phyloP scores from a whole-genome alignment of 2,329 filamentous ascomycete genomes.

The Exophiala viscosa region DNA sequence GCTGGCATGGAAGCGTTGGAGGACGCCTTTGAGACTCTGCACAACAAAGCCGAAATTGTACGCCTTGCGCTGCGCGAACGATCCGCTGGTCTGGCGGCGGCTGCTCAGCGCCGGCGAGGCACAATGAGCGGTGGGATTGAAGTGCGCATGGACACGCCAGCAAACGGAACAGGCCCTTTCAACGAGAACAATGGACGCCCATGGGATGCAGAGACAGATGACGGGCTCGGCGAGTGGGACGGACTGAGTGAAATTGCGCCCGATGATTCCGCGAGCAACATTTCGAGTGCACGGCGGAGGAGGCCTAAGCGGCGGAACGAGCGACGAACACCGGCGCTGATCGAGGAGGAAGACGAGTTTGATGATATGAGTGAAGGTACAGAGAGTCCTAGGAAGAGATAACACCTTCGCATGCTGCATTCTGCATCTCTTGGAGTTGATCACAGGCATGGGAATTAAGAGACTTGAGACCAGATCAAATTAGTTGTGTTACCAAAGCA shows the following conservation, averaged over 20 bases:
- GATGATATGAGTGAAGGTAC: conserved; percentile 19
- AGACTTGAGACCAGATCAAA: too few species aligned
- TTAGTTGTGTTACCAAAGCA: too few species aligned
- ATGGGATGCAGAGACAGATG: conserved; percentile 43
- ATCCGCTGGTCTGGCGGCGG: conserved; percentile 65
- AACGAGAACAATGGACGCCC: conserved; percentile 25
- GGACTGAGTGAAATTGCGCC: conserved; percentile 43
- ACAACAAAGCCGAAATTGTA: conserved; percentile 76
- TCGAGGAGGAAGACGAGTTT: conserved; percentile 48
- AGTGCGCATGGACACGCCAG: conserved; percentile 42
- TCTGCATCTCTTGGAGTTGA: too few species aligned
- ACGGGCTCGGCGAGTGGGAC: conserved; percentile 44
- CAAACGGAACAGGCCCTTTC: conserved; percentile 24
- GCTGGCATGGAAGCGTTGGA: conserved; percentile 90
- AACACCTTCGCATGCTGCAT: too few species aligned
- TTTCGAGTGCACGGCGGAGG: conserved; percentile 42
- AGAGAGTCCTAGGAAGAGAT: too few species aligned
- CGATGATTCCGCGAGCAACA: conserved; percentile 50
- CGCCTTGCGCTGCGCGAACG: conserved; percentile 76
- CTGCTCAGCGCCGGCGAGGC: conserved; percentile 44
- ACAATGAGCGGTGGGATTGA: conserved; percentile 31
- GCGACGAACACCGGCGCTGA: conserved; percentile 46
- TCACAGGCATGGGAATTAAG: too few species aligned
- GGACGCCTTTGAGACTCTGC: conserved; percentile 89
- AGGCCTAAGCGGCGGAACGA: conserved; percentile 47